A percentile compares a stretch with the other conserved stretches of the same genome.
Conservation (phyloP, 768 basidiomycete genomes). For the Termitomyces sp. region DNA sequence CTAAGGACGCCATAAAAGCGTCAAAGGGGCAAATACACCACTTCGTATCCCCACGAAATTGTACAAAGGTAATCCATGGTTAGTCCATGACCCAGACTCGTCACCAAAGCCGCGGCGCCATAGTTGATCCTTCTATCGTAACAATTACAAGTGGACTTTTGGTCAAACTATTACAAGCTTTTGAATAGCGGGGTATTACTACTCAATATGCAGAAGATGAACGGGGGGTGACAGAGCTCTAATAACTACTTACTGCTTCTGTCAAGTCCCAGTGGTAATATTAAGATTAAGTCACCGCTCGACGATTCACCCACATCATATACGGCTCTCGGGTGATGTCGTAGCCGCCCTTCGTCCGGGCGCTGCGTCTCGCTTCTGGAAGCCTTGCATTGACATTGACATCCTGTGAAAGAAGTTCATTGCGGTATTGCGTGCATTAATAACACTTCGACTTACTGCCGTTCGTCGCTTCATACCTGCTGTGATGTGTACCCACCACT, state of each 20-base stretch:
- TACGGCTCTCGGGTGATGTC: constrained; percentile 77
- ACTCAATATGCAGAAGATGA: not conserved
- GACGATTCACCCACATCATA: constrained; percentile 85
- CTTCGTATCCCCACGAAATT: not conserved
- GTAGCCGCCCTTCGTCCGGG: constrained; percentile 59
- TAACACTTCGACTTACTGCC: constrained; percentile 44
- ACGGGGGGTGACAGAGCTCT: not conserved
- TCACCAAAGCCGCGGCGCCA: not conserved
- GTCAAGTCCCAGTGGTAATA: not conserved
- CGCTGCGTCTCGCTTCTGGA: constrained; percentile 77
- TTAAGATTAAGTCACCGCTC: constrained; percentile 48
- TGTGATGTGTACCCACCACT: constrained; percentile 81
- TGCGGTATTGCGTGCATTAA: not conserved
- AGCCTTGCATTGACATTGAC: constrained; percentile 61
- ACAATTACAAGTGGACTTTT: not conserved
- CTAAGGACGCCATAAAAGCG: not conserved
- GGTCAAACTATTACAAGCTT: not conserved
- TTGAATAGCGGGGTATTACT: not conserved
- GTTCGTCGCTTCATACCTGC: constrained; percentile 74
- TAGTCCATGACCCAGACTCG: not conserved
- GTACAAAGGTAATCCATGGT: not conserved
- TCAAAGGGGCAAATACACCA: not conserved
- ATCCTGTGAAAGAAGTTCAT: constrained; percentile 42
- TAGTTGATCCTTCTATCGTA: not conserved
- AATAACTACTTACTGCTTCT: not conserved